Base-by-base conservation (phyloP, 2,329 filamentous ascomycete species). In the Fusarium lyarnte region DNA sequence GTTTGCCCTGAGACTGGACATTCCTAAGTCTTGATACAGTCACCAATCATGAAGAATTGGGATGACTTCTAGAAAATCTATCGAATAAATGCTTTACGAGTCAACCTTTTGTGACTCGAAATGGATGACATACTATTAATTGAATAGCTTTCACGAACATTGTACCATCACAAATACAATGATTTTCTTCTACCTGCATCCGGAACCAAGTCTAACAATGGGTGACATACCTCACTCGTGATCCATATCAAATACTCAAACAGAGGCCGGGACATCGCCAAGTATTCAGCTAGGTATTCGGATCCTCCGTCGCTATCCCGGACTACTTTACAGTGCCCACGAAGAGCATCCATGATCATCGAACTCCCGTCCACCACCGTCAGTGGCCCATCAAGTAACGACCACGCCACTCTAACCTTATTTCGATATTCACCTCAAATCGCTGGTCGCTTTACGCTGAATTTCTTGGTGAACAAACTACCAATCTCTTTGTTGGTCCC, bases 361-460 rank as follows among this genome's bases (percentile, higher is more conserved):
- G 27, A 36, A n/a, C 23, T 39, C 31, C 31, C 39, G 42, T 51
- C 67, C 61, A 58, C 49, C 46, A 41, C 47, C 66, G 63, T 67
- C 47, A 58, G 49, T 73, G 65, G 60, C 57, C 39, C 47, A 31
- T 49, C n/a, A 8, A 43, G 49, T 38, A 51, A 38, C 43, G 17
- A 39, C 49, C 27, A 36, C 67, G 49, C 70, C 51, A 33, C 53
- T 69, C 59, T 58, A 74, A 74, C 70, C 47, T 53, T 69, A 61
- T 68, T 67, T 33, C 36, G 16, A 16, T 19, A 12, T 31, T 13
- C n/a, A 25, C 43, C 21, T 21, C 21, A 19, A 33, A n/a, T 62
- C 36, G 41, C 54, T 63, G 42, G 27, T 8, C 12, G 14, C 21
- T 23, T 41, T 36, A 14, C 29, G 10, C 17, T 58, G 42, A 27